These are phyloP conservation scores for Drosera capensis DNA, from an alignment of 148 eudicot genomes.

Conservation along the genomic window DNA sequence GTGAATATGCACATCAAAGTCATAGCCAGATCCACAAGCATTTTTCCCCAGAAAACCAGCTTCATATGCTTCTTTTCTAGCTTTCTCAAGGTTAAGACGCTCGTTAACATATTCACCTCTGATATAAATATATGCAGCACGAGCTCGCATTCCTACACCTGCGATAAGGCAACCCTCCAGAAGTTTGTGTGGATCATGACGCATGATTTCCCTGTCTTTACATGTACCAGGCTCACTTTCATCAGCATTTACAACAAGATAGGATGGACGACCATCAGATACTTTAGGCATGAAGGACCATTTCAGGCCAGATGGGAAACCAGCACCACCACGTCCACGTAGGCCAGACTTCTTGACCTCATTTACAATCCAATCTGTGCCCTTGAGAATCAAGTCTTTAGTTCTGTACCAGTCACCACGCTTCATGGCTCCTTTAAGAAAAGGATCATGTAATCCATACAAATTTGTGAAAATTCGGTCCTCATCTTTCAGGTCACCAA, in stretches of 20 bases:
- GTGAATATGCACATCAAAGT: slow-evolving; percentile 86
- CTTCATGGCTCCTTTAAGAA: slow-evolving; percentile 91
- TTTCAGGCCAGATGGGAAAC: slow-evolving; percentile 90
- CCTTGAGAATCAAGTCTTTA: slow-evolving; percentile 80
- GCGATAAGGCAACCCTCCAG: slow-evolving; percentile 86
- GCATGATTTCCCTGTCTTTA: slow-evolving; percentile 91
- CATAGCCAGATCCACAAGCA: slow-evolving; percentile 93
- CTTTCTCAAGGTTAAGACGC: slow-evolving; percentile 58
- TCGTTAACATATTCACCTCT: slow-evolving; percentile 93
- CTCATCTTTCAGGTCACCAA: slow-evolving; percentile 92
- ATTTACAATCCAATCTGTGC: slow-evolving; percentile 84
- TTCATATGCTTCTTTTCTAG: slow-evolving; percentile 75
- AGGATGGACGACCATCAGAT: slow-evolving; percentile 83
- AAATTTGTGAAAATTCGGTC: slow-evolving; percentile 89
- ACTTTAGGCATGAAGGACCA: slow-evolving; percentile 98
- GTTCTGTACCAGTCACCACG: slow-evolving; percentile 97
- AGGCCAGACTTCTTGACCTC: slow-evolving; percentile 94
- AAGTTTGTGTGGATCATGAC: slow-evolving; percentile 88
- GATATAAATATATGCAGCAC: slow-evolving; percentile 83
- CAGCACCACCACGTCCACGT: slow-evolving; percentile 98
- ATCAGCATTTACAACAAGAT: slow-evolving; percentile 94
- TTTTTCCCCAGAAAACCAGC: slow-evolving; percentile 75
- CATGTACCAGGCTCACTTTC: slow-evolving; percentile 99
- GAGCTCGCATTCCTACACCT: slow-evolving; percentile 88
- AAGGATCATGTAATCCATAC: slow-evolving; percentile 81